phyloP scores from a whole-genome alignment of 164 flowering plant genomes.

The Santalum album region DNA sequence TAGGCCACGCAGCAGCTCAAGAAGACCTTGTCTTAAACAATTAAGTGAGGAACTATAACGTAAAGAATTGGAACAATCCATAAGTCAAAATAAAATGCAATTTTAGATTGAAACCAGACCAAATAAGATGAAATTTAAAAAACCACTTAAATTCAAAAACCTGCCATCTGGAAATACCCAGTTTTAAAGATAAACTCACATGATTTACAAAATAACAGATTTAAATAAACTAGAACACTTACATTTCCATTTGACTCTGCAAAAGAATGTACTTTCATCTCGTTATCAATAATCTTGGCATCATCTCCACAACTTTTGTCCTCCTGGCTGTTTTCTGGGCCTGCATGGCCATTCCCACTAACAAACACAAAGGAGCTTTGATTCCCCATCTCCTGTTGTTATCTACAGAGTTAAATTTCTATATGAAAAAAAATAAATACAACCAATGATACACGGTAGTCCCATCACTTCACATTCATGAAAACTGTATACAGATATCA shows the following conservation, averaged over 20 bases:
- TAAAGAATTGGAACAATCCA: too few relatives aligned
- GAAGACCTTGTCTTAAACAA: too few relatives aligned
- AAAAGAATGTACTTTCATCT: conserved; percentile 8
- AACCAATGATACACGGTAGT: conserved; percentile 5
- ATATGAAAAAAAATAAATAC: conserved; percentile 20
- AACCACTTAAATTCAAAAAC: too few relatives aligned
- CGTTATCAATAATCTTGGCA: conserved; percentile 10
- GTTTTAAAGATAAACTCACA: too few relatives aligned
- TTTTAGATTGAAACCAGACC: too few relatives aligned
- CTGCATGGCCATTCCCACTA: conserved; percentile 16
- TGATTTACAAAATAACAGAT: too few relatives aligned
- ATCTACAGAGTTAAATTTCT: conserved; percentile 44
- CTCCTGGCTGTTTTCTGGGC: conserved; percentile 9
- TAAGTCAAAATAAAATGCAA: too few relatives aligned
- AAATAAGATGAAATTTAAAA: too few relatives aligned
- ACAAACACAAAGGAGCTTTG: conserved; percentile 15
- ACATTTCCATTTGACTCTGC: conserved; percentile 39
- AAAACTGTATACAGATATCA: neutral
- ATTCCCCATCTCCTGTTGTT: conserved; percentile 32
- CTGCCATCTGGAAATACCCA: too few relatives aligned
- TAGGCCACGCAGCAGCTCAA: too few relatives aligned
- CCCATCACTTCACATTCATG: neutral
- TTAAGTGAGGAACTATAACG: too few relatives aligned
- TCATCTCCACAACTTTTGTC: conserved; percentile 16
- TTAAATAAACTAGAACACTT: conserved; percentile 11